Percentiles rank a stretch among this genome's conserved stretches.
Conservation (phyloP, 129 eudicot species). For the Helianthus tuberosus region DNA sequence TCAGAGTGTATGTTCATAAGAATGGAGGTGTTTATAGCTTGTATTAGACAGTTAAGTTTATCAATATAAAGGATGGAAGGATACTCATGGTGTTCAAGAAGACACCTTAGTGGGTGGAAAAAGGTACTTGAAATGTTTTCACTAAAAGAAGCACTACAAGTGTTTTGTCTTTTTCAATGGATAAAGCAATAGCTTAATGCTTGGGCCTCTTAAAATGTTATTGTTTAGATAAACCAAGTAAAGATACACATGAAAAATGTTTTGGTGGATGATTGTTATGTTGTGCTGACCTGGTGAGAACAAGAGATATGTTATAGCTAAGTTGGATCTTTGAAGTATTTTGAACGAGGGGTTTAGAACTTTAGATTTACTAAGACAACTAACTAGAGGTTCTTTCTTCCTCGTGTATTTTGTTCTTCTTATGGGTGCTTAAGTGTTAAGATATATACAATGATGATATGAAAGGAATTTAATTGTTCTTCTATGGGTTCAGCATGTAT, state of each 20-base stretch:
- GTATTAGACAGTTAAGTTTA: neutral
- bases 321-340: neutral
- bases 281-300: slow-evolving; percentile 1
- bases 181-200: slow-evolving; percentile 5
- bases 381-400: neutral
- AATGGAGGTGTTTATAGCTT: neutral
- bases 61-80: slow-evolving; percentile 4
- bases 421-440: neutral
- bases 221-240: neutral
- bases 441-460: neutral
- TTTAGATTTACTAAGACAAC: slow-evolving; percentile 14
- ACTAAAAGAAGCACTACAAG: neutral
- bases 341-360: slow-evolving; percentile 15
- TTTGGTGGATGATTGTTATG: neutral
- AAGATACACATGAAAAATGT: neutral
- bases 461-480: neutral
- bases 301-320: neutral
- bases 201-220: neutral
- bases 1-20: neutral
- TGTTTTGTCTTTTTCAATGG: neutral
- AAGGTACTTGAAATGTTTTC: neutral
- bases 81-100: slow-evolving; percentile 13
- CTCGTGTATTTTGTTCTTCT: neutral
- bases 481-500: neutral
- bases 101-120: slow-evolving; percentile 11